Conservation (phyloP, 2,329 filamentous ascomycete species). For the Blastomyces gilchristii region DNA sequence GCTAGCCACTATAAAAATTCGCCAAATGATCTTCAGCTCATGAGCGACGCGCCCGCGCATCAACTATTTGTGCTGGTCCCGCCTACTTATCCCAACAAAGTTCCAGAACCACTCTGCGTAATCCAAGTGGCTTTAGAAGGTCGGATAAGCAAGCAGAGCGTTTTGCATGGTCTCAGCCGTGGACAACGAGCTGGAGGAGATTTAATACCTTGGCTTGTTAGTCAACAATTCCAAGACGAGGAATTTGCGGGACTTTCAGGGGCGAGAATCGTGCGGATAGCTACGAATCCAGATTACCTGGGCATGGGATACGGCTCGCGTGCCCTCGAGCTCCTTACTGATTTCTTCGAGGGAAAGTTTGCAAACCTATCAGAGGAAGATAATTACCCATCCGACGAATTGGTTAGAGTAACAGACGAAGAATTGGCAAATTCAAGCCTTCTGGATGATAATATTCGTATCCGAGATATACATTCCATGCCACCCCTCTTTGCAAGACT, state of each 20-base stretch:
- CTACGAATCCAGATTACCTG: constrained; percentile 87
- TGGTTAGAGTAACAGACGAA: constrained; percentile 69
- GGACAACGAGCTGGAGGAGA: constrained; percentile 85
- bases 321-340: constrained; percentile 72
- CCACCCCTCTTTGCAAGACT: constrained; percentile 86
- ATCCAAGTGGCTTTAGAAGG: constrained; percentile 92
- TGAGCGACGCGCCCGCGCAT: constrained; percentile 95
- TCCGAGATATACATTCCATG: constrained; percentile 83
- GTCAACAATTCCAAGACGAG: constrained; percentile 95
- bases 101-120: constrained; percentile 90
- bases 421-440: constrained; percentile 68
- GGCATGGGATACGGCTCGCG: constrained; percentile 89
- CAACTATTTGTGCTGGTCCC: constrained; percentile 91
- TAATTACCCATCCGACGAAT: constrained; percentile 42
- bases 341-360: constrained; percentile 94
- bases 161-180: constrained; percentile 77
- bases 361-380: constrained; percentile 67
- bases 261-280: constrained; percentile 84
- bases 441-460: constrained; percentile 75
- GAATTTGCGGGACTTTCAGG: constrained; percentile 91
- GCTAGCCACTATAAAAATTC: constrained; percentile 98
- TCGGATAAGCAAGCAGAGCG: constrained; percentile 85
- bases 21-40: constrained; percentile 93
- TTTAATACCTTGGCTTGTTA: constrained; percentile 93
- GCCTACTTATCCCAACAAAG: constrained; percentile 62